phyloP scores from a whole-genome alignment of 352 stramenopile species.

The Globisporangium barbulae region DNA sequence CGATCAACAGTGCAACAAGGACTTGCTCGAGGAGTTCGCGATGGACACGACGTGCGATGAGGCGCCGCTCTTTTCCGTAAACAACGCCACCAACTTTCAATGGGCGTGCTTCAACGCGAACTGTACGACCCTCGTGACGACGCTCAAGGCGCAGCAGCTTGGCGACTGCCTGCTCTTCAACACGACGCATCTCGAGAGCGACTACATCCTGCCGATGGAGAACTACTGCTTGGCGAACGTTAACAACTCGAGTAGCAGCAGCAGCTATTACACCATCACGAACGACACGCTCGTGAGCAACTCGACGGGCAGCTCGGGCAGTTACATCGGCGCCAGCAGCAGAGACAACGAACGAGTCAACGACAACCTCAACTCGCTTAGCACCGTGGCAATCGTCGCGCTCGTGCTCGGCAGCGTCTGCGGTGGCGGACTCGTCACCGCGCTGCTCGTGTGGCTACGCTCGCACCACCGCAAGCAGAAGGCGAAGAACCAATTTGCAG shows the following conservation, averaged over 20 bases:
- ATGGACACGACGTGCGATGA: not conserved
- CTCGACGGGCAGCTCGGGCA: not conserved
- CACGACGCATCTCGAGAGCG: not conserved
- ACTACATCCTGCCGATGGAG: not conserved
- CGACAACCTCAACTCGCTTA: not conserved
- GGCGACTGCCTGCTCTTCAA: not conserved
- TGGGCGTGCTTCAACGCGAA: not conserved
- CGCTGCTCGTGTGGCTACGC: conserved; percentile 7
- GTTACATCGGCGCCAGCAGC: no score
- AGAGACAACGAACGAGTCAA: not conserved
- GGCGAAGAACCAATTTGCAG: conserved; percentile 1
- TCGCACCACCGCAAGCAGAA: conserved; percentile 9
- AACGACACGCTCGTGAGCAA: not conserved
- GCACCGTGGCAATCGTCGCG: not conserved
- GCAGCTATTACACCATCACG: not conserved
- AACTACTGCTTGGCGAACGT: not conserved
- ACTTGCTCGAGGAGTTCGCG: not conserved
- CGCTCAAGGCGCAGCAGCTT: not conserved
- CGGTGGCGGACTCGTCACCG: conserved; percentile 4
- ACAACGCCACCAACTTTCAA: not conserved
- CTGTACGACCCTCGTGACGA: not conserved
- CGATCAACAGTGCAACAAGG: not conserved
- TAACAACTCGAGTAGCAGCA: not conserved
- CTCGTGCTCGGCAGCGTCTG: conserved; percentile 8
- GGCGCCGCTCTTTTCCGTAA: not conserved